Conservation (phyloP, 495 filamentous ascomycete species). For the Oleoguttula mirabilis region DNA sequence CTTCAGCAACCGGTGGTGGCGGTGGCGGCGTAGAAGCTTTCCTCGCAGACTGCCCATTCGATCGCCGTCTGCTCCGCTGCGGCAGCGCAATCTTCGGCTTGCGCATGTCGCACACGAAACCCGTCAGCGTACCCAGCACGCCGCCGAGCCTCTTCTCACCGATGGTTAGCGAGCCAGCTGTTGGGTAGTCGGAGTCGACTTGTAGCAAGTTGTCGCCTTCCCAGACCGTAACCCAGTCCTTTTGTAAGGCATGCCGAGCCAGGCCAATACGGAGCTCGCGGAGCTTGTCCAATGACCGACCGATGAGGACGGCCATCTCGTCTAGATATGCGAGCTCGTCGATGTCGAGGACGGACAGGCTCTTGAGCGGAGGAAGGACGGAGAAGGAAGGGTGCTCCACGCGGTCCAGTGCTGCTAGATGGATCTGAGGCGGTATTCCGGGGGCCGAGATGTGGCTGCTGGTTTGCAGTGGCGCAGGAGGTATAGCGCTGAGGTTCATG, state of each 20-base stretch:
- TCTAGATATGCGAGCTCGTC: constrained; percentile 81
- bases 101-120: constrained; percentile 51
- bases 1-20: background rate
- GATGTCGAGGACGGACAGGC: constrained; percentile 73
- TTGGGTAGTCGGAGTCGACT: constrained; percentile 38
- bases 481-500: constrained; percentile 14
- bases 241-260: constrained; percentile 43
- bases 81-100: constrained; percentile 20
- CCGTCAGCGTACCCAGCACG: constrained; percentile 58
- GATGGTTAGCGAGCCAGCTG: constrained; percentile 21
- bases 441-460: constrained; percentile 17
- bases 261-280: constrained; percentile 73
- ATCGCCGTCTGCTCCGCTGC: constrained; percentile 5
- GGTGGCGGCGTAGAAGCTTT: background rate
- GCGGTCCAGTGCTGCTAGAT: constrained; percentile 29
- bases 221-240: constrained; percentile 51
- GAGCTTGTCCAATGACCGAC: constrained; percentile 53
- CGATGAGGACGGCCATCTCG: constrained; percentile 75
- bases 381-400: constrained; percentile 83
- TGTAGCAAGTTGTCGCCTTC: constrained; percentile 46
- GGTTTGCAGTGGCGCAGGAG: constrained; percentile 19
- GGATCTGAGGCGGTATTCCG: constrained; percentile 21
- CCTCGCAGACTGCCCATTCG: background rate
- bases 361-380: constrained; percentile 67
- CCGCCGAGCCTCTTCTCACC: constrained; percentile 46